phyloP scores from a whole-genome alignment of 352 stramenopile species.

The Globisporangium canariense region DNA sequence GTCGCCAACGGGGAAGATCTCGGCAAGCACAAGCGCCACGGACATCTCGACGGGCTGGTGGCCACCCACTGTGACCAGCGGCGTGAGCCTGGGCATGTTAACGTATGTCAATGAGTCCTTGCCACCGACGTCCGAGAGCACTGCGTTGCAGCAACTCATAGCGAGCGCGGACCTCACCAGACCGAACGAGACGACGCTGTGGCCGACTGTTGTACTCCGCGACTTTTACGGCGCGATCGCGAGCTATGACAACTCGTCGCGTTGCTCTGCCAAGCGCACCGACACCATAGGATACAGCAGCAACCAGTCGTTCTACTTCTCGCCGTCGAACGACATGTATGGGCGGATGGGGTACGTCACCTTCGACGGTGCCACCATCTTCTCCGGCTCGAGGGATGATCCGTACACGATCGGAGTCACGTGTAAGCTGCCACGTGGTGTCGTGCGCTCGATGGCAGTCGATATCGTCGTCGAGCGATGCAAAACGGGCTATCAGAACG shows the following conservation, averaged over 20 bases:
- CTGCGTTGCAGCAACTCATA: background rate
- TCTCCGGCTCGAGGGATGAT: slow-evolving; percentile 23
- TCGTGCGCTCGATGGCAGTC: slow-evolving; percentile 16
- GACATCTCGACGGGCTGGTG: slow-evolving; percentile 49
- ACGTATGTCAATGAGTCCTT: slow-evolving; percentile 9
- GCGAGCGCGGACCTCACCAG: background rate
- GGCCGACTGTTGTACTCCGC: slow-evolving; percentile 56
- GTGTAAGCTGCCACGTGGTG: slow-evolving; percentile 32
- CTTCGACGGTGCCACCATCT: slow-evolving; percentile 38
- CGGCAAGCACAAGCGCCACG: slow-evolving; percentile 39
- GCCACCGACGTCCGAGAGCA: background rate
- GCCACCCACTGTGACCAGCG: slow-evolving; percentile 55
- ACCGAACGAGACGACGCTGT: slow-evolving; percentile 22
- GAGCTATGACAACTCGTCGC: slow-evolving; percentile 34
- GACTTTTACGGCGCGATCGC: slow-evolving; percentile 63
- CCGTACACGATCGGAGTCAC: slow-evolving; percentile 44
- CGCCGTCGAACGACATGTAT: slow-evolving; percentile 22
- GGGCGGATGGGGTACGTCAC: slow-evolving; percentile 44
- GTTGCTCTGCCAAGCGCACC: slow-evolving; percentile 19
- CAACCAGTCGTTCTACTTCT: slow-evolving; percentile 45
- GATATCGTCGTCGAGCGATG: slow-evolving; percentile 52
- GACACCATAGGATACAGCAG: slow-evolving; percentile 21
- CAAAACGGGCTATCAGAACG: slow-evolving; percentile 55
- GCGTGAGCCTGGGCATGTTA: slow-evolving; percentile 37
- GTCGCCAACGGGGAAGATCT: background rate